phyloP scores from a whole-genome alignment of 306 rosid genomes.

The Astragalus glycyphyllos region DNA sequence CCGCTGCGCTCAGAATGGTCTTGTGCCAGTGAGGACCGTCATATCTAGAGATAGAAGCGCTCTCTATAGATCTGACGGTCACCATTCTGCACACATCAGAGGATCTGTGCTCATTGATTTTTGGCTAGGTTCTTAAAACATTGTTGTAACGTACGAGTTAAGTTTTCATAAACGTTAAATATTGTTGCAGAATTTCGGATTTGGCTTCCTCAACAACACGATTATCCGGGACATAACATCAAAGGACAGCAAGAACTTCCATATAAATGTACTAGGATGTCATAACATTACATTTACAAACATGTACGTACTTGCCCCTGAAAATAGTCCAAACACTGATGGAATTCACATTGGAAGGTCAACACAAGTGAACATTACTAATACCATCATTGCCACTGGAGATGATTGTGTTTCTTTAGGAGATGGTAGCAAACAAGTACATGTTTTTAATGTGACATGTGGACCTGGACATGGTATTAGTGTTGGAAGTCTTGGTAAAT shows the following conservation, averaged over 20 bases:
- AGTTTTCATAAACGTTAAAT: neutral
- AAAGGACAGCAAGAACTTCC: slow-evolving; percentile 9
- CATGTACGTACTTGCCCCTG: slow-evolving; percentile 38
- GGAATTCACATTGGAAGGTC: slow-evolving; percentile 58
- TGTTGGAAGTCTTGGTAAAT: slow-evolving; percentile 52
- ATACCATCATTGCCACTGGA: slow-evolving; percentile 40
- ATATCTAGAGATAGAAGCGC: too few relatives aligned
- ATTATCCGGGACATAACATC: slow-evolving; percentile 37
- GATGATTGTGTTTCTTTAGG: slow-evolving; percentile 46
- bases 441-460: slow-evolving; percentile 30
- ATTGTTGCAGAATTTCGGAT: slow-evolving; percentile 37
- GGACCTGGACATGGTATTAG: slow-evolving; percentile 61
- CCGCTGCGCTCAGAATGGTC: too few relatives aligned
- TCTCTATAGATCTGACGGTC: too few relatives aligned
- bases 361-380: slow-evolving; percentile 36
- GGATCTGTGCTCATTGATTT: too few relatives aligned
- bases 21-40: too few relatives aligned
- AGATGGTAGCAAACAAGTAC: slow-evolving; percentile 43
- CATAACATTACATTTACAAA: slow-evolving; percentile 37
- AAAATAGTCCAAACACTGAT: slow-evolving; percentile 45
- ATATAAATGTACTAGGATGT: slow-evolving; percentile 35
- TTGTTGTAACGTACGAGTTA: too few relatives aligned
- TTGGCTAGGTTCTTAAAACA: too few relatives aligned
- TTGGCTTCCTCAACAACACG: slow-evolving; percentile 46
- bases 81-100: too few relatives aligned